These are phyloP conservation scores for Plasmodium vivax DNA, from an alignment of 169 alveolate genomes.

Conservation along the genomic window DNA sequence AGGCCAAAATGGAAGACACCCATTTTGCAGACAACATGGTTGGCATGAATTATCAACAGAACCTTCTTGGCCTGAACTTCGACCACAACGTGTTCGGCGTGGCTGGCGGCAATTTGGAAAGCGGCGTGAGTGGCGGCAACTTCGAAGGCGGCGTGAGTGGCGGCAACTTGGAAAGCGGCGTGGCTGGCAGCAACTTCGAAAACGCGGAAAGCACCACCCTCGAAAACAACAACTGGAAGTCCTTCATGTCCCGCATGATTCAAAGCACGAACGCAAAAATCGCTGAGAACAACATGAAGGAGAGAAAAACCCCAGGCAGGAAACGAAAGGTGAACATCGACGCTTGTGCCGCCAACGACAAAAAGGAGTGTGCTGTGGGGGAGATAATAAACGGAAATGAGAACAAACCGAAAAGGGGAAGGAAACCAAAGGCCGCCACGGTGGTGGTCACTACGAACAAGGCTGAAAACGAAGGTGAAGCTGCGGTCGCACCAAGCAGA, in stretches of 20 bases:
- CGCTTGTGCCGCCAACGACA: background rate
- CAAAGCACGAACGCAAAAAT: background rate
- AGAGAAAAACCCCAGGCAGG: background rate
- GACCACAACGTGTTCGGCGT: too few relatives aligned
- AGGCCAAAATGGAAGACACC: background rate
- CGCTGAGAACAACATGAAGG: background rate
- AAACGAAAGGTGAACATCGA: background rate
- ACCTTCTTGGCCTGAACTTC: background rate
- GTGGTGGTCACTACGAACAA: background rate
- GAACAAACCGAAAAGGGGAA: background rate
- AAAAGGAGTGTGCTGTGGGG: background rate
- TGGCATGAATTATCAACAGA: background rate
- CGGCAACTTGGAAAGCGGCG: background rate
- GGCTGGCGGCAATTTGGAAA: too few relatives aligned
- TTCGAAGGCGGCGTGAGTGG: too few relatives aligned
- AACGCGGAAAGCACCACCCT: background rate
- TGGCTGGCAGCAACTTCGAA: background rate
- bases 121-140: too few relatives aligned
- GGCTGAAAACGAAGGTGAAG: background rate
- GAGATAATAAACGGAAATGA: too few relatives aligned
- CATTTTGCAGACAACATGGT: too few relatives aligned
- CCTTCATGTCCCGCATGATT: background rate
- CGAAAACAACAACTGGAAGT: background rate
- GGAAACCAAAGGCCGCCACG: background rate
- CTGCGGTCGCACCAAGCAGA: background rate